Percentiles rank a stretch among this genome's conserved stretches.
Conservation (phyloP, 257 asterid species). For the Anisodus tanguticus region DNA sequence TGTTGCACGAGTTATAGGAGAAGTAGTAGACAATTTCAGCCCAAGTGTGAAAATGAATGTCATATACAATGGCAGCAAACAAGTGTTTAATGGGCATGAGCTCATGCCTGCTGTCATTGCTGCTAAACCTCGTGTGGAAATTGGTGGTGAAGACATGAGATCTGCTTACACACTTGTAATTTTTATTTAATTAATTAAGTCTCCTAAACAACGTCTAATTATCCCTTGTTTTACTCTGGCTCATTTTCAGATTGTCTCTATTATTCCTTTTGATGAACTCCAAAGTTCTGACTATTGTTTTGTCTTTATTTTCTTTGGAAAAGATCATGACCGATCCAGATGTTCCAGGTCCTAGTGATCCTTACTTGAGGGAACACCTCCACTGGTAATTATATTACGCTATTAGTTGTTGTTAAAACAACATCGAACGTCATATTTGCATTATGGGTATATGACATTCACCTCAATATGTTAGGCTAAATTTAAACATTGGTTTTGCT, state of each 20-base stretch:
- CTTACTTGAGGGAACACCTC: slow-evolving; percentile 82
- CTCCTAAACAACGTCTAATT: no score
- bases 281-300: slow-evolving; percentile 6
- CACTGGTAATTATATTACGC: slow-evolving; percentile 58
- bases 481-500: neutral
- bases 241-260: no score
- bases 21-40: slow-evolving; percentile 68
- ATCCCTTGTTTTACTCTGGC: neutral
- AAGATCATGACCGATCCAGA: slow-evolving; percentile 92
- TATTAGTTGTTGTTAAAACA: neutral
- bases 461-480: neutral
- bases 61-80: slow-evolving; percentile 55
- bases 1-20: slow-evolving; percentile 78
- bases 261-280: no score
- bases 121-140: slow-evolving; percentile 70
- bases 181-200: neutral
- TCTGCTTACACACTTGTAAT: slow-evolving; percentile 80
- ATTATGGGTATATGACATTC: neutral
- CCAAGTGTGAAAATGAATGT: slow-evolving; percentile 68
- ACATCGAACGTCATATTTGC: no score
- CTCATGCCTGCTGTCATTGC: slow-evolving; percentile 68
- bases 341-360: slow-evolving; percentile 90
- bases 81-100: slow-evolving; percentile 76
- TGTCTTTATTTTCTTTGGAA: slow-evolving; percentile 40
- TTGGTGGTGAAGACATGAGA: slow-evolving; percentile 86